phyloP scores from a whole-genome alignment of 371 early-diverging fungal species.

The Mucor lusitanicus region DNA sequence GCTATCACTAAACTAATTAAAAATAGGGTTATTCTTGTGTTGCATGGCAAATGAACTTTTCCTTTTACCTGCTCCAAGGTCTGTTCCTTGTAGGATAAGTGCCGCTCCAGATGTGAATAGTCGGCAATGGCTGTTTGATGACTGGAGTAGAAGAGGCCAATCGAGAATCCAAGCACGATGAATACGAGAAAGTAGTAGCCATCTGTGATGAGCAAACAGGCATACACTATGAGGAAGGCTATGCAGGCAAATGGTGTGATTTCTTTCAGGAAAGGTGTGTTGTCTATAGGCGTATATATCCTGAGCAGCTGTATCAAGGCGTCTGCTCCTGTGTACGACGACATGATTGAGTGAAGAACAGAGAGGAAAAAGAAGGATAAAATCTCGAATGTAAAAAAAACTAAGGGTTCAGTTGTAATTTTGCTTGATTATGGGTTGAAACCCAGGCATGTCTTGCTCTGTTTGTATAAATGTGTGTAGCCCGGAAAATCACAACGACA shows the following conservation, averaged over 20 bases:
- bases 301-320: neutral
- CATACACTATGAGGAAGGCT: conserved; percentile 18
- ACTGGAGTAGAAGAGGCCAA: conserved; percentile 24
- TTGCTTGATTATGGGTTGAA: neutral
- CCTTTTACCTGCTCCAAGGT: neutral
- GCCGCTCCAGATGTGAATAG: neutral
- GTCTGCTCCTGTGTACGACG: neutral
- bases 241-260: neutral
- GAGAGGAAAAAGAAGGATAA: neutral
- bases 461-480: neutral
- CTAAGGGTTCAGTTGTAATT: conserved; percentile 1
- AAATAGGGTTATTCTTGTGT: neutral
- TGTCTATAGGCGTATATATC: neutral
- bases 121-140: neutral
- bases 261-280: neutral
- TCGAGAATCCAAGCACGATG: conserved; percentile 28
- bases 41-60: neutral
- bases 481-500: neutral
- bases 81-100: conserved; percentile 2
- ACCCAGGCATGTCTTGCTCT: neutral
- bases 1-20: conserved; percentile 10
- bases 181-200: conserved; percentile 34
- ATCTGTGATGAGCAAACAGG: conserved; percentile 27
- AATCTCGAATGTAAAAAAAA: neutral
- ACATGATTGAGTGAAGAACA: neutral